These are phyloP conservation scores for Pulicaria dysenterica DNA, from an alignment of 129 eudicot species.

Conservation along the genomic window DNA sequence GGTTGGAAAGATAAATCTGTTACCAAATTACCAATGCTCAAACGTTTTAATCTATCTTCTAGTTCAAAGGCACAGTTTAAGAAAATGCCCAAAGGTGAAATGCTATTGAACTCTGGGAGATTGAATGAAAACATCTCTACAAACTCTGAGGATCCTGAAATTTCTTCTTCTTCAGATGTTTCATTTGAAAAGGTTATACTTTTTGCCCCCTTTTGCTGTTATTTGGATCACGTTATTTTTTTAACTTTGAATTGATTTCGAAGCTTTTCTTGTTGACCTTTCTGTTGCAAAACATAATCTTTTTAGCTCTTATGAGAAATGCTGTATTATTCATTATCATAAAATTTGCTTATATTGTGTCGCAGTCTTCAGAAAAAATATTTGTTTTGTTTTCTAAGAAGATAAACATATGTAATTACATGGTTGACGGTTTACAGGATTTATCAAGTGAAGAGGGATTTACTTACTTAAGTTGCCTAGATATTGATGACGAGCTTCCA, in stretches of 20 bases:
- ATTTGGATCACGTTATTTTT: neutral
- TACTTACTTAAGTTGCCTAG: constrained; percentile 27
- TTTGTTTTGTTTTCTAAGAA: neutral
- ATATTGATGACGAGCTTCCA: constrained; percentile 19
- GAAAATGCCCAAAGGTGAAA: constrained; percentile 25
- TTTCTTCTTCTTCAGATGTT: constrained; percentile 31
- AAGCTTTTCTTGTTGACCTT: no score
- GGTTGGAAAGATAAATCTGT: constrained; percentile 28
- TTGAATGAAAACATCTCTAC: neutral
- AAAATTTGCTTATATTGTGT: neutral
- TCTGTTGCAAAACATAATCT: no score
- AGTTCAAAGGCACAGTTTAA: constrained; percentile 10
- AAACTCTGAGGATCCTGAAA: constrained; percentile 22
- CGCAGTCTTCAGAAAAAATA: neutral
- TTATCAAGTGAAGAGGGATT: constrained; percentile 27
- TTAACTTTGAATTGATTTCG: no score
- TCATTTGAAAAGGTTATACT: constrained; percentile 34
- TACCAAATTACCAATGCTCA: constrained; percentile 19
- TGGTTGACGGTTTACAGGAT: constrained; percentile 47
- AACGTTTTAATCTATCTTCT: constrained; percentile 15
- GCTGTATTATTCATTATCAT: no score
- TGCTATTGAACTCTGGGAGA: constrained; percentile 15
- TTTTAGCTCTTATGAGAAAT: no score
- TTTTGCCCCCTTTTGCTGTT: neutral
- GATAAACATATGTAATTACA: neutral